Conservation (phyloP, 2,329 filamentous ascomycete genomes). For the Talaromyces islandicus region DNA sequence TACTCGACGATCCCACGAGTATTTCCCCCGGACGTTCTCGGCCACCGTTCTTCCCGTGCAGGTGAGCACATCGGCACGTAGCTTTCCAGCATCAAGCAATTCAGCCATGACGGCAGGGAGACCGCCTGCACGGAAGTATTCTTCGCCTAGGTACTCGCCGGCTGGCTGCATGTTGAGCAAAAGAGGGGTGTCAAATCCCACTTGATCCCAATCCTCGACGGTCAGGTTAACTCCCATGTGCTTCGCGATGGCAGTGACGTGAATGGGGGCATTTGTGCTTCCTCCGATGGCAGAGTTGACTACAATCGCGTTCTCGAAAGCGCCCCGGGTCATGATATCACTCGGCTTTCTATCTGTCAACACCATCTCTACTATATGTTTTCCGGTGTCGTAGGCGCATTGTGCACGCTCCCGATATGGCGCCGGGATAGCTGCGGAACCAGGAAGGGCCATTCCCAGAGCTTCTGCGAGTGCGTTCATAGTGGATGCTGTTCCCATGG, state of each 20-base stretch:
- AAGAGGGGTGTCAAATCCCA: constrained; percentile 47
- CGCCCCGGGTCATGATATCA: constrained; percentile 50
- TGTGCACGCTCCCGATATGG: constrained; percentile 45
- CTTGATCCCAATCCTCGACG: constrained; percentile 49
- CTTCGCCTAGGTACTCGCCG: constrained; percentile 48
- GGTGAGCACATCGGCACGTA: constrained; percentile 40
- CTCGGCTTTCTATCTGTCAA: constrained; percentile 44
- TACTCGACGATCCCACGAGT: constrained; percentile 46
- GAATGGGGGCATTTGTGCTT: constrained; percentile 53
- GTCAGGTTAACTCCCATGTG: constrained; percentile 48
- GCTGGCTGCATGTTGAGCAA: constrained; percentile 52
- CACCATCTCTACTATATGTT: constrained; percentile 48
- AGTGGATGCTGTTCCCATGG: constrained; percentile 50
- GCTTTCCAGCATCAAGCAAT: constrained; percentile 43
- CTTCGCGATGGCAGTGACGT: constrained; percentile 50
- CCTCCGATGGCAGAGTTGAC: constrained; percentile 52
- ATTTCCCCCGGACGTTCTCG: constrained; percentile 39
- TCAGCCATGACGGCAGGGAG: constrained; percentile 50
- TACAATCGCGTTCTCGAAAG: constrained; percentile 53
- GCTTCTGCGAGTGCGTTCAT: constrained; percentile 51
- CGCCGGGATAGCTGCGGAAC: constrained; percentile 48
- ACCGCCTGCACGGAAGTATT: constrained; percentile 50
- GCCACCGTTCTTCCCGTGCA: constrained; percentile 43
- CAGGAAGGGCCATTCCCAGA: constrained; percentile 48
- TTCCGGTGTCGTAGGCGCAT: constrained; percentile 44